Percentiles rank a stretch among this genome's conserved stretches.
These are phyloP conservation scores for Phaeomoniella chlamydospora DNA, from an alignment of 2,329 filamentous ascomycete species.

Conservation along the genomic window DNA sequence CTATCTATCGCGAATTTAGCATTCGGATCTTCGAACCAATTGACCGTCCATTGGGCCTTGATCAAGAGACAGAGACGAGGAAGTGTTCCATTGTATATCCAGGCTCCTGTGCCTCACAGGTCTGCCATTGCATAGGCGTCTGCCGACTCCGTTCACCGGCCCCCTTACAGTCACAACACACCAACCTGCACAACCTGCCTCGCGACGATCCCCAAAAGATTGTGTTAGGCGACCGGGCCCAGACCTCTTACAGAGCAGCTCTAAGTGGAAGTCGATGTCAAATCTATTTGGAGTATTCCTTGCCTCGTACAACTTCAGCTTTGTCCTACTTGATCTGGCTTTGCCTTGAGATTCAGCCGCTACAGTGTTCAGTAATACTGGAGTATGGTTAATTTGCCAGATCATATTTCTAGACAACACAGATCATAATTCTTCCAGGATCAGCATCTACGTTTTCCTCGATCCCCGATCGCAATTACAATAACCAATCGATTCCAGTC, in stretches of 20 bases:
- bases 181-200: too few species aligned
- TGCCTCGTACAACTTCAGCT: neutral
- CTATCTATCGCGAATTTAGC: too few species aligned
- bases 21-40: too few species aligned
- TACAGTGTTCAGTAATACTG: neutral
- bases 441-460: neutral
- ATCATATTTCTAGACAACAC: neutral
- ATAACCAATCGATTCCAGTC: neutral
- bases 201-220: too few species aligned
- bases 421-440: neutral
- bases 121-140: too few species aligned
- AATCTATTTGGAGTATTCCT: neutral
- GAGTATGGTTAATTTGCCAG: neutral
- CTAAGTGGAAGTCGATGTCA: neutral
- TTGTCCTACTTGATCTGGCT: neutral
- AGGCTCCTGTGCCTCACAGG: too few species aligned
- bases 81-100: too few species aligned
- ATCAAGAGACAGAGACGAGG: too few species aligned
- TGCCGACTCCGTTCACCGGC: too few species aligned
- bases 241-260: neutral
- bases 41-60: too few species aligned
- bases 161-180: too few species aligned
- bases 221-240: neutral
- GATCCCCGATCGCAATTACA: neutral
- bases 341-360: neutral